phyloP scores from a whole-genome alignment of 345 rosid species.

The Euclidium syriacum region DNA sequence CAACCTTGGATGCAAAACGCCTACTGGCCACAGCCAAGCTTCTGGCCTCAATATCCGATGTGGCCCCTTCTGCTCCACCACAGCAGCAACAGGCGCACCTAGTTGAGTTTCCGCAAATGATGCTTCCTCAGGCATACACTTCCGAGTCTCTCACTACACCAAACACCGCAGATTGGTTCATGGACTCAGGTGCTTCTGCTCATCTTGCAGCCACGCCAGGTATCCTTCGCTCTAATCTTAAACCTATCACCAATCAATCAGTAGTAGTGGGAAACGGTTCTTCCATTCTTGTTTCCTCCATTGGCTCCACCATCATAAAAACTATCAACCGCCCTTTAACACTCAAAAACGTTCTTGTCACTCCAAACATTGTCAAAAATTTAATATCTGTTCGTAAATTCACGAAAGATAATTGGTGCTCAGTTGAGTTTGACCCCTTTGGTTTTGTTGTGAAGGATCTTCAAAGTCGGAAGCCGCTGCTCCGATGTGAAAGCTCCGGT shows the following conservation, averaged over 20 bases:
- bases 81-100: background rate
- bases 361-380: background rate
- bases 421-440: background rate
- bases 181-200: background rate
- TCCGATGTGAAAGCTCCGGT: background rate
- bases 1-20: too few species aligned
- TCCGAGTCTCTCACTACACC: background rate
- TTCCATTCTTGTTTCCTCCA: background rate
- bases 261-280: background rate
- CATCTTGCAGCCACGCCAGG: background rate
- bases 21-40: too few species aligned
- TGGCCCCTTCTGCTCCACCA: background rate
- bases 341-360: background rate
- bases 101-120: background rate
- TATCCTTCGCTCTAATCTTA: background rate
- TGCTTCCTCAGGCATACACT: background rate
- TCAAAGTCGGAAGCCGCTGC: background rate
- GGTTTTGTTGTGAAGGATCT: background rate
- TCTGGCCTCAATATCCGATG: too few species aligned
- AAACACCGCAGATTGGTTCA: background rate
- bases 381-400: background rate
- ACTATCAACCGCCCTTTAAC: background rate
- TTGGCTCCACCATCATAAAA: background rate
- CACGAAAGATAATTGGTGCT: background rate
- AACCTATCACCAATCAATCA: background rate